Evolutionary conservation across 1,139 yeast genomes (phyloP).

Genomic region (Suhomyces maxii): DNA sequence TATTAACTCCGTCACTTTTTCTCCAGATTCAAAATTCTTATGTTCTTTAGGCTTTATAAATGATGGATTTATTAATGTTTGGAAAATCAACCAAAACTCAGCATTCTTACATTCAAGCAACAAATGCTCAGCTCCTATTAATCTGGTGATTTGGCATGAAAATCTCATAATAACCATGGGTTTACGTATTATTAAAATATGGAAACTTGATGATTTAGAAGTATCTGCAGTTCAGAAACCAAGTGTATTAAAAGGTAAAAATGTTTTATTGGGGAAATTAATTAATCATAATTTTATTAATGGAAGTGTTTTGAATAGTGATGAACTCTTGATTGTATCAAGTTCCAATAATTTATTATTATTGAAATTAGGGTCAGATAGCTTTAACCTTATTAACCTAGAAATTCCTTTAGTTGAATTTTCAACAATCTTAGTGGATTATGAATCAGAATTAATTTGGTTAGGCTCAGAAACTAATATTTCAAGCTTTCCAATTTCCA

Average conservation of each 20-base stretch:
- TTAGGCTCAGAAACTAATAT: slow-evolving; percentile 5
- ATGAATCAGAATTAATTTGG: slow-evolving; percentile 18
- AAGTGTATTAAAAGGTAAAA: slow-evolving; percentile 53
- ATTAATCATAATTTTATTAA: slow-evolving; percentile 50
- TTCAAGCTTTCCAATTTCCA: slow-evolving; percentile 2
- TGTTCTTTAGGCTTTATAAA: slow-evolving; percentile 63
- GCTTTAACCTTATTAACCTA: slow-evolving; percentile 22
- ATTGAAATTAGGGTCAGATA: slow-evolving; percentile 27
- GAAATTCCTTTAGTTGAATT: slow-evolving; percentile 19
- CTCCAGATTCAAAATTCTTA: slow-evolving; percentile 54
- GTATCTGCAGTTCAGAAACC: slow-evolving; percentile 15
- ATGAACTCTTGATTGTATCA: slow-evolving; percentile 44
- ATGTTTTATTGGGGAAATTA: slow-evolving; percentile 51
- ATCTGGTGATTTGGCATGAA: slow-evolving; percentile 58
- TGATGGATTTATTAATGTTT: slow-evolving; percentile 64
- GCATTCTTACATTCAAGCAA: slow-evolving; percentile 46
- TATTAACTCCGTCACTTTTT: slow-evolving; percentile 52
- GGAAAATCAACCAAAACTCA: slow-evolving; percentile 40
- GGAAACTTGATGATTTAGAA: slow-evolving; percentile 39
- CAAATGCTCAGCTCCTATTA: slow-evolving; percentile 58
- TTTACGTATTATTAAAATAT: slow-evolving; percentile 56
- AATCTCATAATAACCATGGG: slow-evolving; percentile 55
- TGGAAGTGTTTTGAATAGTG: slow-evolving; percentile 33
- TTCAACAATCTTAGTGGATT: slow-evolving; percentile 23
- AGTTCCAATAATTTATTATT: slow-evolving; percentile 42